These are phyloP conservation scores for Lumnitzera racemosa DNA, from an alignment of 345 rosid species.

Conservation along the genomic window DNA sequence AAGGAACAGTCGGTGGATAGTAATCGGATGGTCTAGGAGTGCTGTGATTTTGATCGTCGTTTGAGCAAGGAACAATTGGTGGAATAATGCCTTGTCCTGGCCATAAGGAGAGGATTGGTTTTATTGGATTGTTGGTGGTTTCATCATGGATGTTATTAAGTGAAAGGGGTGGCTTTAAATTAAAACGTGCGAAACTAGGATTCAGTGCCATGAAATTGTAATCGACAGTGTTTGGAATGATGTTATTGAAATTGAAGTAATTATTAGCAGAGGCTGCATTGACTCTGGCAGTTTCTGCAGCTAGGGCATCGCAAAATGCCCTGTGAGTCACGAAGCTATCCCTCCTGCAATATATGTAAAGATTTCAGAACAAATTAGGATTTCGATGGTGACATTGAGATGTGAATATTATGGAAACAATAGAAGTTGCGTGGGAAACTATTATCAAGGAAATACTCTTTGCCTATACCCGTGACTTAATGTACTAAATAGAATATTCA, in stretches of 20 bases:
- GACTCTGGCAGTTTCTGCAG: conserved; percentile 88
- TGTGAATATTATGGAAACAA: too few species aligned
- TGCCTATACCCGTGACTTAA: too few species aligned
- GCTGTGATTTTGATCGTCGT: conserved; percentile 26
- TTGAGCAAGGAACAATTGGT: conserved; percentile 15
- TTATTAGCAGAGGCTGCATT: conserved; percentile 56
- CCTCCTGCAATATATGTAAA: conserved; percentile 39
- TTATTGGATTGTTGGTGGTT: conserved; percentile 47
- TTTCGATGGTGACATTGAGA: too few species aligned
- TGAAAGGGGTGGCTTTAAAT: conserved; percentile 36
- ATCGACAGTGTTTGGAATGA: conserved; percentile 11
- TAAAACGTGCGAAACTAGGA: conserved; percentile 22
- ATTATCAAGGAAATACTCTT: too few species aligned
- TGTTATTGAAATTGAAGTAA: conserved; percentile 5
- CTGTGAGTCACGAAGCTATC: conserved; percentile 97
- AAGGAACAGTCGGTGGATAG: conserved; percentile 59
- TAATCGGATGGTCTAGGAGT: background rate
- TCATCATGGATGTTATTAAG: conserved; percentile 5
- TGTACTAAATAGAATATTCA: too few species aligned
- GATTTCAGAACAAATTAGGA: too few species aligned
- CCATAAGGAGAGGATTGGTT: conserved; percentile 2
- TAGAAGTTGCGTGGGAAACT: too few species aligned
- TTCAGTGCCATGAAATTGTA: conserved; percentile 44
- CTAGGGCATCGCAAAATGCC: conserved; percentile 95
- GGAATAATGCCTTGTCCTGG: conserved; percentile 22